phyloP scores from a whole-genome alignment of 495 filamentous ascomycete genomes.

The Daldinia vernicosa region DNA sequence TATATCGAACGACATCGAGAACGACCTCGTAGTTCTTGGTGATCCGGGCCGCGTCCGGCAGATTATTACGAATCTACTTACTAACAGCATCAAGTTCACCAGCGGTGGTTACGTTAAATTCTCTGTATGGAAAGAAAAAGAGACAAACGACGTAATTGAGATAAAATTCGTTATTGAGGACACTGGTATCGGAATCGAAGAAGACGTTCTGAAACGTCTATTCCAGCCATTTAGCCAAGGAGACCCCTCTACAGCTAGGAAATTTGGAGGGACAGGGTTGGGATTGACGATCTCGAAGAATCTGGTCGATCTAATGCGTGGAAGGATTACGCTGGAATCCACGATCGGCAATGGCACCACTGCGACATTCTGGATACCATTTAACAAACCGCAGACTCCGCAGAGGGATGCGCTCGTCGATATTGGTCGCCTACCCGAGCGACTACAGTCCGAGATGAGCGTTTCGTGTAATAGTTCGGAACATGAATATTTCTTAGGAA shows the following conservation, averaged over 20 bases:
- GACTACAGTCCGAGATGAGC: constrained; percentile 69
- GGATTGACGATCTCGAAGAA: constrained; percentile 83
- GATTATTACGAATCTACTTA: constrained; percentile 85
- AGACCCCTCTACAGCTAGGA: constrained; percentile 76
- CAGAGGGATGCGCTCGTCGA: constrained; percentile 54
- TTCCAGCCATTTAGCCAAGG: constrained; percentile 91
- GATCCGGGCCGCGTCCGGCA: constrained; percentile 83
- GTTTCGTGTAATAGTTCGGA: constrained; percentile 67
- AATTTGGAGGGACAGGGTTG: constrained; percentile 83
- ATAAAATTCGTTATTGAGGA: constrained; percentile 75
- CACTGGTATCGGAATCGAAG: constrained; percentile 85
- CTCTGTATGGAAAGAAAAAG: constrained; percentile 56
- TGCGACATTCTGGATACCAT: constrained; percentile 73
- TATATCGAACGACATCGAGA: constrained; percentile 52
- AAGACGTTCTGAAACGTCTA: constrained; percentile 72
- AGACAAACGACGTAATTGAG: constrained; percentile 58
- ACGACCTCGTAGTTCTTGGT: constrained; percentile 67
- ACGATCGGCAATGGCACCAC: constrained; percentile 67
- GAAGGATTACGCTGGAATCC: constrained; percentile 71
- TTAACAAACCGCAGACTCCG: constrained; percentile 62
- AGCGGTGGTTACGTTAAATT: constrained; percentile 72
- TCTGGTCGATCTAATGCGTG: constrained; percentile 84
- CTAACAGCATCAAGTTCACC: constrained; percentile 91
- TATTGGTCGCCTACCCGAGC: constrained; percentile 63
- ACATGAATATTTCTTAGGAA: constrained; percentile 52